These are phyloP conservation scores for Coniophora puteana DNA, from an alignment of 1,284 basidiomycete genomes.

Conservation along the genomic window DNA sequence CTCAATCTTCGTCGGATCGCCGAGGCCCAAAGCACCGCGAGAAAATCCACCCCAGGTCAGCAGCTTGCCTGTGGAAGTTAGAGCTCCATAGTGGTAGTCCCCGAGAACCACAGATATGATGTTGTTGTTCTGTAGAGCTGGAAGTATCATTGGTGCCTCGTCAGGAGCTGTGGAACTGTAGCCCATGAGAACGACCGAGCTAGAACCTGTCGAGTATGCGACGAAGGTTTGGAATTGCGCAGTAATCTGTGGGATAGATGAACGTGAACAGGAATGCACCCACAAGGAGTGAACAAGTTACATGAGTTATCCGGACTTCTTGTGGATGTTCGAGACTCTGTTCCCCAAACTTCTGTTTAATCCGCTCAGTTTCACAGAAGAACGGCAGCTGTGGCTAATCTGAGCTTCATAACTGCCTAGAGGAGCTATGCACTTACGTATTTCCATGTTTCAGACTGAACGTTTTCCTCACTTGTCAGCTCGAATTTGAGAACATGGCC, in stretches of 20 bases:
- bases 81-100: conserved; percentile 86
- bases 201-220: conserved; percentile 71
- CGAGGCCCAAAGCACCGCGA: conserved; percentile 79
- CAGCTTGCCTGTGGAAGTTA: conserved; percentile 75
- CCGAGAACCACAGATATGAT: conserved; percentile 86
- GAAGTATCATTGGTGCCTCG: conserved; percentile 56
- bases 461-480: conserved; percentile 31
- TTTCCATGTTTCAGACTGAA: conserved; percentile 54
- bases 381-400: conserved; percentile 50
- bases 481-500: conserved; percentile 70
- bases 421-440: conserved; percentile 53
- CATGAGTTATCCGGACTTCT: conserved; percentile 66
- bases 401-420: background rate
- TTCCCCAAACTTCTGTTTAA: conserved; percentile 43
- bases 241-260: conserved; percentile 57
- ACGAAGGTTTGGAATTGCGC: conserved; percentile 80
- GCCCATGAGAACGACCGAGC: conserved; percentile 67
- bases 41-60: conserved; percentile 84
- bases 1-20: conserved; percentile 54
- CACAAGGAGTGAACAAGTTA: conserved; percentile 26
- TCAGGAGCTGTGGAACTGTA: conserved; percentile 38
- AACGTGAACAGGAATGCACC: conserved; percentile 9
- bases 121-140: conserved; percentile 65
- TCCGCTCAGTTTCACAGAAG: conserved; percentile 59
- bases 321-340: conserved; percentile 39